Base-by-base conservation (phyloP, 2,329 filamentous ascomycete species). In the Fusarium multiceps region DNA sequence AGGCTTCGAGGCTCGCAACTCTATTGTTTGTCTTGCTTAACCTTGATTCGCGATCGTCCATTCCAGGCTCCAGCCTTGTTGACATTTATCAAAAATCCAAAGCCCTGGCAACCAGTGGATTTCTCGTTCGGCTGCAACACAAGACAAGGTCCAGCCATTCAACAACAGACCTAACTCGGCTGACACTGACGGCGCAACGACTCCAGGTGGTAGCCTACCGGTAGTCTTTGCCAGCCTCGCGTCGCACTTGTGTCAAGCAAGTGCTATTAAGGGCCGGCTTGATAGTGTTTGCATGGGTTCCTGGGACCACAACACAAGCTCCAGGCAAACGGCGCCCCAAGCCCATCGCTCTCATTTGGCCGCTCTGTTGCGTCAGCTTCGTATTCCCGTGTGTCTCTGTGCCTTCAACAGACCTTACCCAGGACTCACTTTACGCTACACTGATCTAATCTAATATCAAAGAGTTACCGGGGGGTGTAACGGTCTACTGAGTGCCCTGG, bases 11-110 rank as follows among this genome's bases (percentile, higher is more conserved):
- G 43, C 48, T 71, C 49, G 61, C 57, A 71, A 47, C 41, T 55
- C 34, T 57, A 59, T 63, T 63, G 41, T 53, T 49, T 72, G 70
- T 62, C 51, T 59, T 60, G 49, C 20, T 32, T 56, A 23, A 42
- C 50, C 37, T 70, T 62, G 48, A 48, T 59, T 57, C 46, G 55
- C 45, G 25, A 50, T 61, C 21, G 14, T 23, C 37, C 69, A 74
- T 75, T 72, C 66, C 71, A 74, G 60, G 61, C 66, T 72, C 64
- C 71, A 74, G 62, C 63, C 66, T 72, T 69, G 70, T 61, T 58
- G 58, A 68, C 48, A 50, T 72, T 49, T 55, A 47, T 58, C 53
- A 46, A 56, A 49, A 68, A 32, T 16, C 43, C 45, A 42, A 10
- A 60, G 51, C 67, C 67, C 65, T 34, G 16, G 68, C 68, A 71